phyloP scores from a whole-genome alignment of 2,329 filamentous ascomycete genomes.

The Sclerotinia subarctica region DNA sequence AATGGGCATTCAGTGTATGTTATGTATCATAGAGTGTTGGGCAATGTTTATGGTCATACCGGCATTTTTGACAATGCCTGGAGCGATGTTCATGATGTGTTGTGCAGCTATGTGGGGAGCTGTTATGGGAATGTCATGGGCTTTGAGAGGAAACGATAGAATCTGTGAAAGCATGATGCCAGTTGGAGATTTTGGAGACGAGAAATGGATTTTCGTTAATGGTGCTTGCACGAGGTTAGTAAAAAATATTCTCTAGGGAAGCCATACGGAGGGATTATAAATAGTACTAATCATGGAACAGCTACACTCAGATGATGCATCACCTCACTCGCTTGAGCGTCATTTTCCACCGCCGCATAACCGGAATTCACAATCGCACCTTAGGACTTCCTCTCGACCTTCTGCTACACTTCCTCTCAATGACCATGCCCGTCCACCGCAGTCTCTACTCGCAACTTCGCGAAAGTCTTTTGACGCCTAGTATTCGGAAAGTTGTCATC shows the following conservation, averaged over 20 bases:
- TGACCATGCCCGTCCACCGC: constrained; percentile 62
- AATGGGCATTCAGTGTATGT: constrained; percentile 20
- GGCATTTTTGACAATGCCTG: constrained; percentile 23
- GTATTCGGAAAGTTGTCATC: constrained; percentile 65
- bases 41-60: constrained; percentile 20
- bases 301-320: constrained; percentile 60
- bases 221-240: constrained; percentile 26
- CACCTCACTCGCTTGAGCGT: constrained; percentile 67
- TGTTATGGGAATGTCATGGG: constrained; percentile 19
- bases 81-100: constrained; percentile 15
- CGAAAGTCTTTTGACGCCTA: constrained; percentile 56
- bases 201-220: constrained; percentile 26
- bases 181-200: constrained; percentile 20
- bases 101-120: constrained; percentile 10
- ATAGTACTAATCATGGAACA: constrained; percentile 12
- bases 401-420: constrained; percentile 71
- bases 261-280: neutral
- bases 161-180: constrained; percentile 14
- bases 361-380: constrained; percentile 73
- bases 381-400: constrained; percentile 69
- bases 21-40: constrained; percentile 23
- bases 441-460: constrained; percentile 58
- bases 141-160: constrained; percentile 20
- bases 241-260: too few relatives aligned
- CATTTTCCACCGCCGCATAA: constrained; percentile 66